phyloP scores from a whole-genome alignment of 1,284 basidiomycete genomes.

The Marasmius oreades region DNA sequence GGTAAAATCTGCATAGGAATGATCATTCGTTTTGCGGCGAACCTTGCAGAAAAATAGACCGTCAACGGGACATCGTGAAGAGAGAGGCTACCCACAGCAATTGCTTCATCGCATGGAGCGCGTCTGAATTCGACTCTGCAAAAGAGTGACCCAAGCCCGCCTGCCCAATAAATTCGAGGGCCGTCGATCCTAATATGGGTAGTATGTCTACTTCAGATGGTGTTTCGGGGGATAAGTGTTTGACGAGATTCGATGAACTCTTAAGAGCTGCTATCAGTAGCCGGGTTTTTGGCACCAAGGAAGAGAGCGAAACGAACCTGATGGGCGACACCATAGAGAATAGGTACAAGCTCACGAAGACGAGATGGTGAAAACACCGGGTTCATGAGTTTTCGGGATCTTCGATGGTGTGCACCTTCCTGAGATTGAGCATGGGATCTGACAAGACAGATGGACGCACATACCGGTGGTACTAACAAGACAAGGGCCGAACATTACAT shows the following conservation, averaged over 20 bases:
- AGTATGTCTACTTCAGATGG: neutral
- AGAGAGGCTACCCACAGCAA: neutral
- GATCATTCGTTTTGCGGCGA: neutral
- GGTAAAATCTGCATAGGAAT: neutral
- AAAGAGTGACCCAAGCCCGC: neutral
- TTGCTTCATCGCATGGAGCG: neutral
- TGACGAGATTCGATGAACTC: neutral
- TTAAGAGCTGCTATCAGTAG: neutral
- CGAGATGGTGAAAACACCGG: neutral
- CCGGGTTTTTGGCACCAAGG: neutral
- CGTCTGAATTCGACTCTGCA: neutral
- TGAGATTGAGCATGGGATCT: neutral
- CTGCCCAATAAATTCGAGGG: constrained; percentile 1
- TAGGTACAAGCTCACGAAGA: neutral
- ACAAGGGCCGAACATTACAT: neutral
- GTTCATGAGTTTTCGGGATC: neutral
- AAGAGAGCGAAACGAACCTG: neutral
- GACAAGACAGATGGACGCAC: neutral
- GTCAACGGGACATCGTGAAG: neutral
- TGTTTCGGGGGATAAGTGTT: neutral
- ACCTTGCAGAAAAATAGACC: neutral
- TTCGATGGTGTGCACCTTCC: neutral
- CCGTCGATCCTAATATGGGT: neutral
- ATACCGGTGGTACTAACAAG: neutral
- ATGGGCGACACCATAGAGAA: neutral